These are phyloP conservation scores for Sclerotinia glacialis DNA, from an alignment of 2,329 filamentous ascomycete species.

Conservation along the genomic window DNA sequence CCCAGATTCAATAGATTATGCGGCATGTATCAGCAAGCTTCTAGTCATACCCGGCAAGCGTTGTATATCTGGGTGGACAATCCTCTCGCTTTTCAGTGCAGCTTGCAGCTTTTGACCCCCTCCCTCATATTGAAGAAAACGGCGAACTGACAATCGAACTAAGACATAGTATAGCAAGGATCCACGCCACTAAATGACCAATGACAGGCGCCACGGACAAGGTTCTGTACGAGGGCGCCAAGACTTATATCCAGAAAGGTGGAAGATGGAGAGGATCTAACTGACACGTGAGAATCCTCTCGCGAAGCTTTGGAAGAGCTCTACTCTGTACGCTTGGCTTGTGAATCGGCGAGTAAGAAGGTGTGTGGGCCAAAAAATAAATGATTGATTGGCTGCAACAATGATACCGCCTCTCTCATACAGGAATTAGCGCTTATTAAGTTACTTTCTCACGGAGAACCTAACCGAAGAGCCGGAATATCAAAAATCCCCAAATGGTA, in stretches of 20 bases:
- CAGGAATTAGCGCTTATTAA: constrained; percentile 18
- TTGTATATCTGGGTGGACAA: constrained; percentile 17
- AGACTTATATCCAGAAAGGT: not conserved
- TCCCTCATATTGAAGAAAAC: constrained; percentile 14
- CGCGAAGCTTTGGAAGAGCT: not conserved
- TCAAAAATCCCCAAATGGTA: constrained; percentile 14
- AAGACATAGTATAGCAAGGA: not conserved
- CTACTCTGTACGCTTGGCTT: not conserved
- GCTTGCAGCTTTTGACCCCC: not conserved
- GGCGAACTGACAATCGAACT: constrained; percentile 14
- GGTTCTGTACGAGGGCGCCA: not conserved
- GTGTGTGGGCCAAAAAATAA: not conserved
- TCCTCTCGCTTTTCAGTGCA: constrained; percentile 8
- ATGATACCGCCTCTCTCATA: constrained; percentile 12
- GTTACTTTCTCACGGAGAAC: constrained; percentile 16
- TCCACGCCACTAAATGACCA: constrained; percentile 16
- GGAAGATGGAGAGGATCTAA: not conserved
- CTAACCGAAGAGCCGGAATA: constrained; percentile 21
- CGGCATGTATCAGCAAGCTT: constrained; percentile 12
- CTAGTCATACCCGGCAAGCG: constrained; percentile 2
- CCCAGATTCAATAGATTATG: constrained; percentile 13
- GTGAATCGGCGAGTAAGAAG: not conserved
- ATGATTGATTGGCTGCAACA: constrained; percentile 12
- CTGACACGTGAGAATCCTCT: constrained; percentile 17
- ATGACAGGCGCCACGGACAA: constrained; percentile 16